Conservation (phyloP, 2,329 filamentous ascomycete genomes). For the Parastagonospora nodorum region DNA sequence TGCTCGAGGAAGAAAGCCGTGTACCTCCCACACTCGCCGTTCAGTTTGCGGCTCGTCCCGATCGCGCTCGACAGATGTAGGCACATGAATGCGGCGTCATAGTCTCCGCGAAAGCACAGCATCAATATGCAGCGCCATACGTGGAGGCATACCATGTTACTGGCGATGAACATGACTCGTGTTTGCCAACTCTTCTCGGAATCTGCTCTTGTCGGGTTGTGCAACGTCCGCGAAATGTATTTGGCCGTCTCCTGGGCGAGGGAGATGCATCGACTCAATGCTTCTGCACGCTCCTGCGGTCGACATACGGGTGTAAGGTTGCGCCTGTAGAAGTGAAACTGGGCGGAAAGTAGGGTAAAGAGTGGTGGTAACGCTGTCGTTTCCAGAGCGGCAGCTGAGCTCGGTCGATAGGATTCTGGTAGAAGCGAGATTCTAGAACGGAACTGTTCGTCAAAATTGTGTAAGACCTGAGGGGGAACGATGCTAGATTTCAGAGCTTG, state of each 20-base stretch:
- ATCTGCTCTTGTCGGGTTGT: constrained; percentile 42
- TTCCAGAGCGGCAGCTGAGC: constrained; percentile 70
- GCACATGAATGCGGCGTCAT: constrained; percentile 73
- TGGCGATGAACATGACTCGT: constrained; percentile 69
- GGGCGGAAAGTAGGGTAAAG: constrained; percentile 78
- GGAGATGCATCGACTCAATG: constrained; percentile 76
- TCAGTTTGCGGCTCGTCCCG: constrained; percentile 72
- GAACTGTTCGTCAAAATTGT: constrained; percentile 83
- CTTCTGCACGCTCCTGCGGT: constrained; percentile 67
- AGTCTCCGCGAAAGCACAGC: constrained; percentile 74
- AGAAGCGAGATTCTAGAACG: constrained; percentile 74
- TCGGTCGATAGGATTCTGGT: constrained; percentile 73
- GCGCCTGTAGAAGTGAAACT: constrained; percentile 85
- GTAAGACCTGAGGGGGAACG: constrained; percentile 69
- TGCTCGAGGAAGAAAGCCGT: constrained; percentile 78
- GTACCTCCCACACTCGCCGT: constrained; percentile 79
- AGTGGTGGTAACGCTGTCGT: constrained; percentile 76
- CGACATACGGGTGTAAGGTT: constrained; percentile 79
- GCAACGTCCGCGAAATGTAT: constrained; percentile 71
- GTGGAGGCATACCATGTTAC: constrained; percentile 78
- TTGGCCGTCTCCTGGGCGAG: constrained; percentile 79
- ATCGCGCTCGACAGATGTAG: constrained; percentile 74
- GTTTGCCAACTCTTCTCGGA: constrained; percentile 54
- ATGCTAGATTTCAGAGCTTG: constrained; percentile 68
- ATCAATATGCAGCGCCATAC: constrained; percentile 87